Evolutionary conservation across 1,139 yeast genomes (phyloP).

Genomic region (Kurtzmaniella quercitrusa): DNA sequence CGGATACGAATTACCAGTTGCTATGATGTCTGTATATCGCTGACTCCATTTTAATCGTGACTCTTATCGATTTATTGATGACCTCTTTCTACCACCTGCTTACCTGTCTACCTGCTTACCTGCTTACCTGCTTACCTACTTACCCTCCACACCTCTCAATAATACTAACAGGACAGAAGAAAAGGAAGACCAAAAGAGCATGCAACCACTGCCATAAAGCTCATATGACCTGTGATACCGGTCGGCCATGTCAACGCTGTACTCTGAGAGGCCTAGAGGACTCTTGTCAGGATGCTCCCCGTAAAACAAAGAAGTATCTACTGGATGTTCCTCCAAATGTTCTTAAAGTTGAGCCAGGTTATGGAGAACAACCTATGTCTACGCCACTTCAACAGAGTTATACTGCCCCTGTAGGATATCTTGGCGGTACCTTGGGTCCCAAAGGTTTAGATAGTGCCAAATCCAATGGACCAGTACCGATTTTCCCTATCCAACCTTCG

Average conservation of each 20-base stretch:
- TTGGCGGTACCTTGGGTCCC: neutral
- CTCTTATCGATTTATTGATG: too few relatives aligned
- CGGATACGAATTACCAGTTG: too few relatives aligned
- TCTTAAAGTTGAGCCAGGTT: neutral
- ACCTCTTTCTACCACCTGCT: too few relatives aligned
- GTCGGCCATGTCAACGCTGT: slow-evolving; percentile 82
- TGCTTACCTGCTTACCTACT: too few relatives aligned
- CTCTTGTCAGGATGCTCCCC: slow-evolving; percentile 86
- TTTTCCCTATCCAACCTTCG: neutral
- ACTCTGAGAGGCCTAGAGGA: slow-evolving; percentile 59
- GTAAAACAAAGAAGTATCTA: slow-evolving; percentile 80
- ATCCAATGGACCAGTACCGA: neutral
- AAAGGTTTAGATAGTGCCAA: neutral
- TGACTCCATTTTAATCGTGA: too few relatives aligned
- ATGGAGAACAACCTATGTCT: slow-evolving; percentile 1
- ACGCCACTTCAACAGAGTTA: slow-evolving; percentile 1
- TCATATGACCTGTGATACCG: slow-evolving; percentile 81
- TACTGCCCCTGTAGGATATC: neutral
- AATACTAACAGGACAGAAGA: slow-evolving; percentile 22
- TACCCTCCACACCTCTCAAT: too few relatives aligned
- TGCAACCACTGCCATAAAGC: slow-evolving; percentile 84
- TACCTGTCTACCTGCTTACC: too few relatives aligned
- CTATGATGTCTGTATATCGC: too few relatives aligned
- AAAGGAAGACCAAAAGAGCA: slow-evolving; percentile 70
- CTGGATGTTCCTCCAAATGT: slow-evolving; percentile 44